phyloP scores from a whole-genome alignment of 2,329 filamentous ascomycete species.

The Lasiodiplodia sp. region DNA sequence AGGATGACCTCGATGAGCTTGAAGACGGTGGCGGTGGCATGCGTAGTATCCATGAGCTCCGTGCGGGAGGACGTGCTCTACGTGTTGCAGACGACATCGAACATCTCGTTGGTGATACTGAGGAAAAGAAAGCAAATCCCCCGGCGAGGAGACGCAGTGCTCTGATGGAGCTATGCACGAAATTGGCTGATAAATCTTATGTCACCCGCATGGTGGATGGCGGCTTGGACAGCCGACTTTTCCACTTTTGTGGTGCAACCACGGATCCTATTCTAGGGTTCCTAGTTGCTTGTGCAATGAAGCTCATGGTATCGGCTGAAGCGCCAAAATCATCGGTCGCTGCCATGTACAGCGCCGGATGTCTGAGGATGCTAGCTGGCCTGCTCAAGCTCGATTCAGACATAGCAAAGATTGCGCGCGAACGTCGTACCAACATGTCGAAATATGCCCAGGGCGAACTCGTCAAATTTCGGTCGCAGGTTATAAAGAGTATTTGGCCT shows the following conservation, averaged over 20 bases:
- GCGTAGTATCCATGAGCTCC: conserved; percentile 68
- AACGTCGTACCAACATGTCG: conserved; percentile 73
- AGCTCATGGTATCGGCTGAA: conserved; percentile 68
- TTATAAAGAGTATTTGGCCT: conserved; percentile 68
- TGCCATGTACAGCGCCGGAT: conserved; percentile 63
- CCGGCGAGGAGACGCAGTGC: conserved; percentile 59
- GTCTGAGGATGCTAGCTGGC: conserved; percentile 62
- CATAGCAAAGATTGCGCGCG: conserved; percentile 67
- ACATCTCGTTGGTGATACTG: conserved; percentile 66
- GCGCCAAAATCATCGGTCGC: conserved; percentile 66
- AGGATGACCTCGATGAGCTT: conserved; percentile 53
- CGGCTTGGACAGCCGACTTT: conserved; percentile 72
- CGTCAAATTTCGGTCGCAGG: conserved; percentile 59
- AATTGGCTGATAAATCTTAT: conserved; percentile 67
- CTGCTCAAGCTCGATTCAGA: conserved; percentile 64
- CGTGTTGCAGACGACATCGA: conserved; percentile 64
- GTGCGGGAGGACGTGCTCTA: conserved; percentile 64
- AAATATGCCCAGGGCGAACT: conserved; percentile 67
- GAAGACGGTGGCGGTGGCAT: conserved; percentile 54
- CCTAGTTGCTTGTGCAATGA: conserved; percentile 68
- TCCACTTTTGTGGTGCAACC: conserved; percentile 62
- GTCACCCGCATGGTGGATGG: conserved; percentile 76
- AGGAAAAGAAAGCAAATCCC: conserved; percentile 52
- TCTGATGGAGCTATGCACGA: conserved; percentile 63
- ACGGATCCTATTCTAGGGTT: conserved; percentile 62